phyloP scores from a whole-genome alignment of 352 stramenopile species.

The Phytopythium ostracodes region DNA sequence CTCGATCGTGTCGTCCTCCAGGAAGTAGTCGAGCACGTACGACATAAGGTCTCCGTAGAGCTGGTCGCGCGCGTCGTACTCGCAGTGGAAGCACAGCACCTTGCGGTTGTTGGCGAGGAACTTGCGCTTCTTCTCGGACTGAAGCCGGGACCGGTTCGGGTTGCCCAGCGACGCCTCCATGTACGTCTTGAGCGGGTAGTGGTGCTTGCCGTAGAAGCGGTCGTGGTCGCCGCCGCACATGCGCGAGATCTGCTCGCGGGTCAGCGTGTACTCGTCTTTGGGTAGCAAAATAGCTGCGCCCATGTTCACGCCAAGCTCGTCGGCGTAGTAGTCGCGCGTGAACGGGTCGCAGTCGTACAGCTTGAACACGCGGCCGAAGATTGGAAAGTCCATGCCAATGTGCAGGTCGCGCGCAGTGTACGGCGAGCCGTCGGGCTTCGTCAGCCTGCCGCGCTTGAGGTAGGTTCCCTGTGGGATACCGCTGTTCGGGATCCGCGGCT shows the following conservation, averaged over 20 bases:
- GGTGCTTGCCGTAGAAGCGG: conserved; percentile 70
- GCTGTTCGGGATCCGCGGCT: conserved; percentile 75
- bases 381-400: conserved; percentile 64
- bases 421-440: conserved; percentile 44
- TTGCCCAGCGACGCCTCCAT: conserved; percentile 84
- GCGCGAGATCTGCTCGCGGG: conserved; percentile 69
- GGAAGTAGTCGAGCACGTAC: conserved; percentile 84
- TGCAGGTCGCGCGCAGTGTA: conserved; percentile 53
- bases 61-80: conserved; percentile 80
- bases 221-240: conserved; percentile 68
- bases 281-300: conserved; percentile 52
- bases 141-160: conserved; percentile 48
- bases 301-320: conserved; percentile 34
- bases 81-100: conserved; percentile 79
- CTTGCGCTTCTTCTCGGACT: conserved; percentile 80
- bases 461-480: conserved; percentile 87
- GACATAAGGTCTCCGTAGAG: conserved; percentile 78
- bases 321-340: conserved; percentile 59
- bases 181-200: conserved; percentile 79
- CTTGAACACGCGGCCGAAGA: conserved; percentile 77
- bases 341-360: conserved; percentile 74
- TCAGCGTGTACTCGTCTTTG: conserved; percentile 81
- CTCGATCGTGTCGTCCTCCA: conserved; percentile 88
- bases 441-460: conserved; percentile 70
- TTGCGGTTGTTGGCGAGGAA: conserved; percentile 87